phyloP scores from a whole-genome alignment of 495 filamentous ascomycete genomes.

The Bacidia rubella region DNA sequence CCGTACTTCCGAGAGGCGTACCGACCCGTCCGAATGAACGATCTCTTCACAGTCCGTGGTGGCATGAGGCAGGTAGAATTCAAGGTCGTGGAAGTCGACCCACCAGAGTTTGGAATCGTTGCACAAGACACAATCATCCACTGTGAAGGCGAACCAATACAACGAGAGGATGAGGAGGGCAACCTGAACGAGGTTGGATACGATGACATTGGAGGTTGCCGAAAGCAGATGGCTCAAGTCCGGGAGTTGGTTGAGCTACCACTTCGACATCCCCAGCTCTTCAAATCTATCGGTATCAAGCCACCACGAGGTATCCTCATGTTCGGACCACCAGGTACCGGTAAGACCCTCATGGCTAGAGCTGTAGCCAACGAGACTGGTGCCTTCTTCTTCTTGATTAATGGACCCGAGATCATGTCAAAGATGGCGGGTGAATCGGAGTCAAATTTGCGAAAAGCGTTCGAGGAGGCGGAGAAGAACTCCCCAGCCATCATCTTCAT shows the following conservation, averaged over 20 bases:
- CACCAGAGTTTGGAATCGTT: constrained; percentile 95
- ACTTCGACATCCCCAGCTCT: constrained; percentile 89
- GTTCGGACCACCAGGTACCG: constrained; percentile 93
- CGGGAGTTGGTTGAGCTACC: constrained; percentile 96
- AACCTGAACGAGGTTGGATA: constrained; percentile 98
- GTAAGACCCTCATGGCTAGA: constrained; percentile 98
- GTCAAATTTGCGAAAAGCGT: constrained; percentile 92
- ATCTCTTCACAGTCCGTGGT: constrained; percentile 91
- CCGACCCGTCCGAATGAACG: constrained; percentile 87
- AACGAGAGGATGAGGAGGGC: constrained; percentile 97
- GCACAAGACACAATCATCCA: constrained; percentile 98
- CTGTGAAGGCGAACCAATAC: constrained; percentile 96
- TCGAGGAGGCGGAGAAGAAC: constrained; percentile 99
- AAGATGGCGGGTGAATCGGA: constrained; percentile 99
- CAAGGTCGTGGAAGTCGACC: constrained; percentile 97
- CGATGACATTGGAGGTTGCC: constrained; percentile 97
- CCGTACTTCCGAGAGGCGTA: constrained; percentile 99
- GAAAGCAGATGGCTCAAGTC: constrained; percentile 99
- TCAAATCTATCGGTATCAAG: constrained; percentile 99
- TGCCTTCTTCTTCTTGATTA: constrained; percentile 98
- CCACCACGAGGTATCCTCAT: constrained; percentile 96
- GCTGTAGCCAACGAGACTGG: constrained; percentile 98
- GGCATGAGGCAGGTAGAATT: constrained; percentile 99
- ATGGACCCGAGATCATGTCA: constrained; percentile 98
- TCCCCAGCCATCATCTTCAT: constrained; percentile 99